Evolutionary conservation across 495 filamentous ascomycete genomes (phyloP).

Genomic region (Oidiodendron maius): DNA sequence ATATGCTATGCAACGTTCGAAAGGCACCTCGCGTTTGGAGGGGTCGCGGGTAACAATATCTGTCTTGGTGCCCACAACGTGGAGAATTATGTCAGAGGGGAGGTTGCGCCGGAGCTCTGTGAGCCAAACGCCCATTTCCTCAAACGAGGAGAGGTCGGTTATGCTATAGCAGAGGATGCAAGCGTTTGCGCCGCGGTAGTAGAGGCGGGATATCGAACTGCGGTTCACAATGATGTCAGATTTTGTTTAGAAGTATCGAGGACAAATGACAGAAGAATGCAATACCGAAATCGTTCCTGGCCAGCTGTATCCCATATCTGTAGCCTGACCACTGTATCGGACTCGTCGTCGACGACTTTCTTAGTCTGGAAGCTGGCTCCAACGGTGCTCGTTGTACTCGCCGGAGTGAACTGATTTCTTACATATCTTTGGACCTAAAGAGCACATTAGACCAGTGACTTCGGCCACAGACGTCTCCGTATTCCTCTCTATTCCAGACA

Average conservation of each 20-base stretch:
- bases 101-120: conserved; percentile 46
- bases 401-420: conserved; percentile 36
- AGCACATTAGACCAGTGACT: no score
- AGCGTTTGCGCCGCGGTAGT: conserved; percentile 93
- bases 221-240: background rate
- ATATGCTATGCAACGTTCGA: conserved; percentile 90
- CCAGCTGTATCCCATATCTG: conserved; percentile 96
- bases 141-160: conserved; percentile 77
- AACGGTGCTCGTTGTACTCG: conserved; percentile 71
- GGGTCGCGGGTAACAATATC: conserved; percentile 86
- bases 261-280: background rate
- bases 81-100: conserved; percentile 69
- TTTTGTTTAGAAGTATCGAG: background rate
- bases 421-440: conserved; percentile 16
- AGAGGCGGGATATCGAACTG: conserved; percentile 76
- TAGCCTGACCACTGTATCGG: conserved; percentile 71
- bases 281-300: conserved; percentile 80
- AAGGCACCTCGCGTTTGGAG: conserved; percentile 69
- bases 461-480: conserved; percentile 2
- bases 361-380: conserved; percentile 95
- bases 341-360: conserved; percentile 76
- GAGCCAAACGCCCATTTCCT: conserved; percentile 92
- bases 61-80: conserved; percentile 92
- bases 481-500: no score
- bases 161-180: conserved; percentile 95